Base-by-base conservation (phyloP, 208 protist genomes). In the Porcisia deanei region DNA sequence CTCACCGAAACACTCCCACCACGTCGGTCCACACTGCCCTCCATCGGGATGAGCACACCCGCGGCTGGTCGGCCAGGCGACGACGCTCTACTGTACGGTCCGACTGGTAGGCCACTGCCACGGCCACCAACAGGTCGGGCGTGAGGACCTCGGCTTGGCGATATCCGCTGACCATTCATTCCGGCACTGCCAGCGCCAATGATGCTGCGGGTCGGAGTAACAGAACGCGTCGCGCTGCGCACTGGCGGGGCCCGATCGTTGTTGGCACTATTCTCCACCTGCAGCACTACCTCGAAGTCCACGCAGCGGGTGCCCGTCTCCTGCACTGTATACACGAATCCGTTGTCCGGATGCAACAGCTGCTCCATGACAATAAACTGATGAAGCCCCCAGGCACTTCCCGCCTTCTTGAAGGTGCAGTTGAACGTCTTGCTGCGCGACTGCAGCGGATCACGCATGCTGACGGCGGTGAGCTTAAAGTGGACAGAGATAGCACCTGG, bases 321-420 rank as follows among this genome's bases (percentile, higher is more conserved):
- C 53, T 89, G 84, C 52, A 91, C 90, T n/a, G 73, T 77, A 78
- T 95, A 93, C 22, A 94, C 80, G 72, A 91, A 96, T 6, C 85
- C 89, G 69, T 72, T 78, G 43, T 92, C 85, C 10, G 87, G 77
- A 54, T 87, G 71, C 45, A 94, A 76, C 47, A 97, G 79, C 63
- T 81, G 72, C 14, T 80, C 64, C 39, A 96, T 81, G 14, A 84
- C 65, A 55, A 96, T 89, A 64, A 97, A 97, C 79, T 95, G 88
- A 75, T 97, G 92, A 70, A 97, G 83, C 7, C 93, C 93, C 91
- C 91, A 97, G 18, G 93, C 93, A 68, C 85, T 94, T 49, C 90
- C 89, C 1, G 85, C 83, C 77, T 91, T 92, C 66, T 90, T 91
- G 77, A 96, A 97, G 22, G 87, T 87, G 80, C 93, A 97, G 80